phyloP scores from a whole-genome alignment of 2,329 filamentous ascomycete genomes.

The Fusarium sp. region DNA sequence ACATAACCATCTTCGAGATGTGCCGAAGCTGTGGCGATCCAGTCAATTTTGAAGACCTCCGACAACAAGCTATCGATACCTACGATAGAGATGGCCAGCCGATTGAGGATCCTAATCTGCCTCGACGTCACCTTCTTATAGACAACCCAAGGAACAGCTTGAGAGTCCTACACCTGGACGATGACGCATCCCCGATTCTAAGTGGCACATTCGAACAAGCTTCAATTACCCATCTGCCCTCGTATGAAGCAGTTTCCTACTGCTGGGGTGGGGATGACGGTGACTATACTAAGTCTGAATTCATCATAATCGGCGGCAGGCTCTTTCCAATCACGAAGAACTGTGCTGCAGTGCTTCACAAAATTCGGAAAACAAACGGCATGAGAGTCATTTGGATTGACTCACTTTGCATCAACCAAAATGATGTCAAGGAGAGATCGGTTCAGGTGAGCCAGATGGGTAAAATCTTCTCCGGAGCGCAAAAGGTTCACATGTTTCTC shows the following conservation, averaged over 20 bases:
- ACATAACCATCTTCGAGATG: background rate
- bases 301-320: background rate
- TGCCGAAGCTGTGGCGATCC: background rate
- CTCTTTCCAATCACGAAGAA: background rate
- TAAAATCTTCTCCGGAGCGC: background rate
- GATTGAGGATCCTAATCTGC: background rate
- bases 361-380: background rate
- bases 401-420: background rate
- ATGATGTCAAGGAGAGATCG: background rate
- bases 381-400: background rate
- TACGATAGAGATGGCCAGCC: background rate
- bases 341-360: background rate
- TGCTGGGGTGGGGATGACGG: background rate
- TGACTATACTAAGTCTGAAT: background rate
- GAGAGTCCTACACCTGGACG: background rate
- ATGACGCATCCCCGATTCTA: accelerated
- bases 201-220: background rate
- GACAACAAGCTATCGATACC: background rate
- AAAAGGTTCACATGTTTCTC: background rate
- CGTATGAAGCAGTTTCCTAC: background rate
- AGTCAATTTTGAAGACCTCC: background rate
- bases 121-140: background rate
- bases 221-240: background rate
- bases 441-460: background rate
- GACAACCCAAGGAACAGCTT: background rate